phyloP scores from a whole-genome alignment of 495 filamentous ascomycete species.

The Baudoinia panamericana region DNA sequence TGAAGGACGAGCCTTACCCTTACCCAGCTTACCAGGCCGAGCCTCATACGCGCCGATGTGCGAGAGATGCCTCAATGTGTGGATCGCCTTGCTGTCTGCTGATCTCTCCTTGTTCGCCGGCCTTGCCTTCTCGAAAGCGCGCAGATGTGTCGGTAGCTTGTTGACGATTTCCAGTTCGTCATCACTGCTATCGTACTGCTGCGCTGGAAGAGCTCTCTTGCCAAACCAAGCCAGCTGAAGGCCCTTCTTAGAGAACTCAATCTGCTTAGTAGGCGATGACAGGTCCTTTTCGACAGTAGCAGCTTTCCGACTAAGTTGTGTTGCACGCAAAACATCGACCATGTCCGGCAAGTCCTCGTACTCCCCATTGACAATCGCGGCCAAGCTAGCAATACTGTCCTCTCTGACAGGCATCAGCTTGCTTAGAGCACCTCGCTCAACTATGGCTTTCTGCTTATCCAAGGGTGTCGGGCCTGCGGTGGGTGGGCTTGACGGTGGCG shows the following conservation, averaged over 20 bases:
- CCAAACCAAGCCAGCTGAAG: constrained; percentile 15
- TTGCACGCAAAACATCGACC: constrained; percentile 6
- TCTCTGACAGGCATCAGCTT: constrained; percentile 16
- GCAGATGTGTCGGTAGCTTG: constrained; percentile 30
- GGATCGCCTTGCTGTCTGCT: constrained; percentile 34
- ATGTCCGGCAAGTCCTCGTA: constrained; percentile 14
- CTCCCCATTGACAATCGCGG: neutral
- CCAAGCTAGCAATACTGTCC: constrained; percentile 11
- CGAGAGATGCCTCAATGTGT: constrained; percentile 57
- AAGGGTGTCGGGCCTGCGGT: constrained; percentile 15
- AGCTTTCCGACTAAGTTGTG: neutral
- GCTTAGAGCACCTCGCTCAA: constrained; percentile 18
- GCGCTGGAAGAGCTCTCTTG: neutral
- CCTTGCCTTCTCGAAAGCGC: constrained; percentile 54
- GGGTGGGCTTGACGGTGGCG: constrained; percentile 31
- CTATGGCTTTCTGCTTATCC: constrained; percentile 16
- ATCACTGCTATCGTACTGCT: constrained; percentile 3
- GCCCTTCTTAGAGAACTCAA: neutral
- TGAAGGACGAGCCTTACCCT: constrained; percentile 22
- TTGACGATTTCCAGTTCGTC: constrained; percentile 19
- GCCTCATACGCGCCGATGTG: constrained; percentile 35
- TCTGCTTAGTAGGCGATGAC: neutral
- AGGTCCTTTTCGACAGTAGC: neutral
- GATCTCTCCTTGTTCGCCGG: neutral
- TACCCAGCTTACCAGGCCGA: neutral